These are phyloP conservation scores for Mucuna pruriens DNA, from an alignment of 306 rosid genomes.

Conservation along the genomic window DNA sequence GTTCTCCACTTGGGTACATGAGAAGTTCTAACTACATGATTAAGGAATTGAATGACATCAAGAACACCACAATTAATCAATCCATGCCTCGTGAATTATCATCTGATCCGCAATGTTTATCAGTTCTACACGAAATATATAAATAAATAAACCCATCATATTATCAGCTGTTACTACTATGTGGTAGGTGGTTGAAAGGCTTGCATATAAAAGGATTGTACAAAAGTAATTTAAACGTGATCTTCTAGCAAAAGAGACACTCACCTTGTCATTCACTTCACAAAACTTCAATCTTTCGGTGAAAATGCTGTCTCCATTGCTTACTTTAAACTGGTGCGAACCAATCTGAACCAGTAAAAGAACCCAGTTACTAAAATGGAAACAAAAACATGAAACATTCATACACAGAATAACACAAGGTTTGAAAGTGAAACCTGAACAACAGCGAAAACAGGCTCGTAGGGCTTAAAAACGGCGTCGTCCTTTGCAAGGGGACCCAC, in stretches of 20 bases:
- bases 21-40: too few relatives aligned
- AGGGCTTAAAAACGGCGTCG: slow-evolving; percentile 68
- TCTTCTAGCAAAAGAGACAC: slow-evolving; percentile 19
- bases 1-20: too few relatives aligned
- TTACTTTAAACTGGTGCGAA: slow-evolving; percentile 90
- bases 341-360: slow-evolving; percentile 61
- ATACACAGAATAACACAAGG: background rate
- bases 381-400: background rate
- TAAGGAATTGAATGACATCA: too few relatives aligned
- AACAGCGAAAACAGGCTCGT: slow-evolving; percentile 79
- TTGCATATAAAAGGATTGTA: too few relatives aligned
- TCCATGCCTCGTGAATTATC: too few relatives aligned
- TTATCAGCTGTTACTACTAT: too few relatives aligned
- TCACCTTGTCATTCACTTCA: slow-evolving; percentile 89
- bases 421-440: slow-evolving; percentile 65
- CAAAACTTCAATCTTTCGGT: slow-evolving; percentile 87
- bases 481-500: slow-evolving; percentile 62
- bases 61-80: too few relatives aligned
- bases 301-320: slow-evolving; percentile 86
- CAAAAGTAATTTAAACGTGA: too few relatives aligned
- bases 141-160: too few relatives aligned
- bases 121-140: too few relatives aligned
- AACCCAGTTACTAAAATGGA: background rate
- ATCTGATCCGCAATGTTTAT: too few relatives aligned
- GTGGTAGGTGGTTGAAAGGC: too few relatives aligned